Conservation (phyloP, 805 yeast species). For the Saturnispora bothae region DNA sequence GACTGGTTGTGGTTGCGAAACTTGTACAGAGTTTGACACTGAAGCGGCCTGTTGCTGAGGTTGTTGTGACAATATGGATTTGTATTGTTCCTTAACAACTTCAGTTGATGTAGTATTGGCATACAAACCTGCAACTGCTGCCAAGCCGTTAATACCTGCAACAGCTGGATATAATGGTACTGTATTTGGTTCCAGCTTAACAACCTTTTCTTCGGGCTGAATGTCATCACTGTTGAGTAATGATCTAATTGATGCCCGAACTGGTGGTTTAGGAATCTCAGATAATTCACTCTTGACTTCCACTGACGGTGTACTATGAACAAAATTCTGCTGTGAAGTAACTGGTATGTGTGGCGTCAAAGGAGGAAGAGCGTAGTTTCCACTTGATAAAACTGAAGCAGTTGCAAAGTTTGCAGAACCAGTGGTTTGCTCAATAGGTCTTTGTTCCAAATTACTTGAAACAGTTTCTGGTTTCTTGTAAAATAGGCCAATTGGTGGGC, state of each 20-base stretch:
- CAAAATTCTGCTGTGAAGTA: neutral
- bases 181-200: neutral
- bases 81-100: constrained; percentile 1
- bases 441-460: constrained; percentile 9
- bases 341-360: neutral
- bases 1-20: neutral
- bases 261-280: constrained; percentile 4
- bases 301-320: neutral
- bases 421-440: neutral
- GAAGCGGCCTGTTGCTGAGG: constrained; percentile 9
- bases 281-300: neutral
- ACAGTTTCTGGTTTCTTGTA: constrained; percentile 17
- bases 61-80: constrained; percentile 3
- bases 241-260: constrained; percentile 3
- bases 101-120: neutral
- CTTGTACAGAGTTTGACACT: neutral
- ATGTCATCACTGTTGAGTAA: constrained; percentile 7
- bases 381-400: neutral
- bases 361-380: neutral
- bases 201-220: neutral
- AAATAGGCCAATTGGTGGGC: constrained; percentile 23
- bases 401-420: neutral
- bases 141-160: constrained; percentile 6
- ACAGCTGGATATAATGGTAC: neutral
- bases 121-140: constrained; percentile 8